Conservation (phyloP, 805 yeast species). For the Clavispora phyllophila region DNA sequence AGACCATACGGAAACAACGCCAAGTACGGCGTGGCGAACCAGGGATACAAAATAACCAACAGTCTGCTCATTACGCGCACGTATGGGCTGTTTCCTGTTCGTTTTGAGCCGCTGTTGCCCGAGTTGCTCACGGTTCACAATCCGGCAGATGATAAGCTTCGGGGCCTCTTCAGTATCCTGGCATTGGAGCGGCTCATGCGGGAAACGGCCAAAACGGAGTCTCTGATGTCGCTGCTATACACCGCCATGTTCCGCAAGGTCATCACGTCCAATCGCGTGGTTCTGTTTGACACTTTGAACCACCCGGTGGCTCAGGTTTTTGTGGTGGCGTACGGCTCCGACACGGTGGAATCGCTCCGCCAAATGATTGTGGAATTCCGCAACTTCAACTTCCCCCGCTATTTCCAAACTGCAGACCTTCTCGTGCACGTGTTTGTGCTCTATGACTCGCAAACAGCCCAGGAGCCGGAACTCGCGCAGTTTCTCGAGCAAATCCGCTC, state of each 20-base stretch:
- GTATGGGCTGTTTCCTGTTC: slow-evolving; percentile 51
- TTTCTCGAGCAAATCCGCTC: slow-evolving; percentile 26
- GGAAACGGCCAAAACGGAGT: not conserved
- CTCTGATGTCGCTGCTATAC: slow-evolving; percentile 35
- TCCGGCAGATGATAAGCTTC: slow-evolving; percentile 16
- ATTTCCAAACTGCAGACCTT: slow-evolving; percentile 60
- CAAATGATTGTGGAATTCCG: slow-evolving; percentile 46
- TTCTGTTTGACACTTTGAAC: slow-evolving; percentile 79
- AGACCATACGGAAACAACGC: slow-evolving; percentile 54
- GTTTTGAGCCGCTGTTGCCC: slow-evolving; percentile 44
- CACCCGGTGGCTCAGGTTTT: slow-evolving; percentile 80
- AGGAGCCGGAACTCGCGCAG: slow-evolving; percentile 27
- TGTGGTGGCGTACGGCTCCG: slow-evolving; percentile 50
- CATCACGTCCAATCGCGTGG: slow-evolving; percentile 53
- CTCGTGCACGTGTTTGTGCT: slow-evolving; percentile 39
- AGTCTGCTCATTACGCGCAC: slow-evolving; percentile 45
- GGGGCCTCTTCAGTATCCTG: slow-evolving; percentile 33
- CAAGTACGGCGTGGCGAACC: slow-evolving; percentile 35
- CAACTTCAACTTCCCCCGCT: slow-evolving; percentile 54
- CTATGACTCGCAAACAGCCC: slow-evolving; percentile 19
- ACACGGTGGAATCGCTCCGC: slow-evolving; percentile 52
- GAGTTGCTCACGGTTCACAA: slow-evolving; percentile 30
- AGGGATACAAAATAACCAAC: slow-evolving; percentile 45
- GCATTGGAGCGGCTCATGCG: slow-evolving; percentile 29
- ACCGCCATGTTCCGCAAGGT: slow-evolving; percentile 53